Conservation (phyloP, 2,329 filamentous ascomycete genomes). For the Cercospora sesami region DNA sequence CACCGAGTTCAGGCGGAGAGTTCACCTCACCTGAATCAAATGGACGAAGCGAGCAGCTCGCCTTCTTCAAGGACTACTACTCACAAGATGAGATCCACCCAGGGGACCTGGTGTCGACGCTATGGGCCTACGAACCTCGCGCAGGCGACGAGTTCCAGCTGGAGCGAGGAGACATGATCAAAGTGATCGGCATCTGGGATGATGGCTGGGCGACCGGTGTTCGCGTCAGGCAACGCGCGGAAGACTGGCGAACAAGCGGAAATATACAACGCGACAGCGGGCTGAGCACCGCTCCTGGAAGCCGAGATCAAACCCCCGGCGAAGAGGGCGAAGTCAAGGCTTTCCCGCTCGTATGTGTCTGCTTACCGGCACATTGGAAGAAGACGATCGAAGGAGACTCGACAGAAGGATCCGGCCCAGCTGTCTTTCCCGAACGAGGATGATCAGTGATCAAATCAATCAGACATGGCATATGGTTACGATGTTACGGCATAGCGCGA, state of each 20-base stretch:
- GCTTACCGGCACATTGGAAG: constrained; percentile 90
- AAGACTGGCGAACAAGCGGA: constrained; percentile 73
- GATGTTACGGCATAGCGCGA: constrained; percentile 24
- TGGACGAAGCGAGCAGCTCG: constrained; percentile 90
- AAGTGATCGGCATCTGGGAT: constrained; percentile 97
- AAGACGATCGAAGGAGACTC: constrained; percentile 90
- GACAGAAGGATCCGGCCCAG: constrained; percentile 35
- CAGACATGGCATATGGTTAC: constrained; percentile 20
- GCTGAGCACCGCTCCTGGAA: constrained; percentile 70
- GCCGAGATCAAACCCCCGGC: constrained; percentile 18
- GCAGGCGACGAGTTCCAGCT: constrained; percentile 90
- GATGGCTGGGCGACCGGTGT: constrained; percentile 98
- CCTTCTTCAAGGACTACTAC: constrained; percentile 98
- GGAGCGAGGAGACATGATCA: constrained; percentile 95
- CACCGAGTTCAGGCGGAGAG: constrained; percentile 71
- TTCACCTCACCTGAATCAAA: constrained; percentile 87
- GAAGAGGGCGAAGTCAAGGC: constrained; percentile 83
- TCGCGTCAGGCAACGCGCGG: constrained; percentile 75
- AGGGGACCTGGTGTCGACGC: constrained; percentile 80
- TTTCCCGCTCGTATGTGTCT: constrained; percentile 95
- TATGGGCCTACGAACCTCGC: constrained; percentile 96
- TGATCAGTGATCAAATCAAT: constrained; percentile 13
- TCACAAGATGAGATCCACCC: constrained; percentile 94
- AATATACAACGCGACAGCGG: constrained; percentile 87
- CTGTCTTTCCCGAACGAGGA: constrained; percentile 20